Evolutionary conservation across 2,329 filamentous ascomycete genomes (phyloP).

Genomic region (Pseudocercospora fijiensis): DNA sequence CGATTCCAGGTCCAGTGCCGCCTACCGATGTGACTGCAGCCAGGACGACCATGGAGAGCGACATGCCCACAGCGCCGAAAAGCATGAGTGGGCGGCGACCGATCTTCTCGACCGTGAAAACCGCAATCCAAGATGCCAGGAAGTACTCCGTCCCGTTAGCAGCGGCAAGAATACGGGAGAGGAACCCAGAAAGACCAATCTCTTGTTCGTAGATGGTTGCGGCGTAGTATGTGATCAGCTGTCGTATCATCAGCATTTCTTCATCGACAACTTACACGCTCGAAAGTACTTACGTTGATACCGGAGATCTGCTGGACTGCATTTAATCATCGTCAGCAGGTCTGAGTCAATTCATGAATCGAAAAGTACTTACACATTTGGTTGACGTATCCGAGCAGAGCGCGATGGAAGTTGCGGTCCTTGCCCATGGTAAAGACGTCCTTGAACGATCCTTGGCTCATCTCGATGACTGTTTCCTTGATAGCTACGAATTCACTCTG

Average conservation of each 20-base stretch:
- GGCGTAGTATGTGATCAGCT: conserved; percentile 39
- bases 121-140: conserved; percentile 48
- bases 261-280: too few species aligned
- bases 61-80: conserved; percentile 54
- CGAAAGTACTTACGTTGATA: conserved; percentile 30
- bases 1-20: conserved; percentile 33
- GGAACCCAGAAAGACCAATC: conserved; percentile 52
- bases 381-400: conserved; percentile 45
- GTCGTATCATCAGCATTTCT: conserved; percentile 4
- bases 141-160: conserved; percentile 57
- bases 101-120: conserved; percentile 52
- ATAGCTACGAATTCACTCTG: conserved; percentile 34
- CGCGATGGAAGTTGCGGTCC: conserved; percentile 48
- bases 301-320: conserved; percentile 46
- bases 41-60: conserved; percentile 35
- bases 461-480: conserved; percentile 41
- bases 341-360: too few species aligned
- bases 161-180: conserved; percentile 53
- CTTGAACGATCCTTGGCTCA: conserved; percentile 32
- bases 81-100: conserved; percentile 68
- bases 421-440: conserved; percentile 41
- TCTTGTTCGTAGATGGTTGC: conserved; percentile 53
- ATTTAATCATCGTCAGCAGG: too few species aligned
- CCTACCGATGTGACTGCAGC: conserved; percentile 29
- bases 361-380: too few species aligned